Evolutionary conservation across 805 yeast genomes (phyloP), one percentile per base, ranked within the genome.

Genomic region (Teunomyces pallodes): DNA sequence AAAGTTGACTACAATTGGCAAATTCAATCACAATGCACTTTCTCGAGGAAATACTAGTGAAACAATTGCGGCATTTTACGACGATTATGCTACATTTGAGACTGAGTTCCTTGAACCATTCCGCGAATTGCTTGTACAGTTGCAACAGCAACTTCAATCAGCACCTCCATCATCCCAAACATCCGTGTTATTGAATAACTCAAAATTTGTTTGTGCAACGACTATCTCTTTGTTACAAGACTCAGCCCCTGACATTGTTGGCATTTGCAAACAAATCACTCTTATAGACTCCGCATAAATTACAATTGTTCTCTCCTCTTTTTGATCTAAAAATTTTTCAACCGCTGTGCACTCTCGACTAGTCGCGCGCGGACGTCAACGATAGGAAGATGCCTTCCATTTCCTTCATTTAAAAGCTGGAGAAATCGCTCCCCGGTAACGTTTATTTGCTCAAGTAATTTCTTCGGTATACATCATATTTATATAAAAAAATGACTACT

Each of bases 121-220:
- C 20, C 28, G 43, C 5, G 43, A 39, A 4, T 57, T 61, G 33
- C 43, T 60, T 17, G 40, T 3, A 39, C 58, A 54, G 26, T 48
- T 61, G 42, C 17, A 26, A 20, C 26, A 14, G 29, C 46, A 40
- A 9, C 46, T 17, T 41, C 26, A 24, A 35, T 26, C 9, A 29
- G 45, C 44, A 9, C 47, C 27, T 28, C 5, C 42, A 16, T 40
- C 14, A 5, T 20, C 30, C 28, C 49, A 44, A 32, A 44, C 35
- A 31, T 54, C 45, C 9, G 56, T 65, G 0, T 45, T 70, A 35
- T 42, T 50, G 10, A 71, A 71, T 50, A 71, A 71, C 52, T 46
- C 66, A 16, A 60, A 58, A 48, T 72, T 64, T 49, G 61, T 70
- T 29, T 61, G 67, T 29, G 72, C 60, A 8, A 45, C 61, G 6